These are phyloP conservation scores for Cryomyces minteri DNA, from an alignment of 495 filamentous ascomycete genomes.

Conservation along the genomic window DNA sequence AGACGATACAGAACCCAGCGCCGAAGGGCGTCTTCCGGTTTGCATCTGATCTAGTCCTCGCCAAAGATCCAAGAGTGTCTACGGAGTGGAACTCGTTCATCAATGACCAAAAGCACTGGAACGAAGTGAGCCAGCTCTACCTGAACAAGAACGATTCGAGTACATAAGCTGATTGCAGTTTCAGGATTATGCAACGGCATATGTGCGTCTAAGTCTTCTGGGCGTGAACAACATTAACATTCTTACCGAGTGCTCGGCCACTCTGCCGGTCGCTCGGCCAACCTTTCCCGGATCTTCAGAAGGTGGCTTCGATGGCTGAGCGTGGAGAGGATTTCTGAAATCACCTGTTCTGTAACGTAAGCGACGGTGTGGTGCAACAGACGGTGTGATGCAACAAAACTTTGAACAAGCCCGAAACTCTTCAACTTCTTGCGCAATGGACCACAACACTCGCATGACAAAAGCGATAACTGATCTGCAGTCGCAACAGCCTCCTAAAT, in stretches of 20 bases:
- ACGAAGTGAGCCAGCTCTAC: slow-evolving; percentile 13
- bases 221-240: slow-evolving; percentile 27
- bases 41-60: not conserved
- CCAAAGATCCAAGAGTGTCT: slow-evolving; percentile 18
- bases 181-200: slow-evolving; percentile 23
- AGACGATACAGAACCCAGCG: slow-evolving; percentile 21
- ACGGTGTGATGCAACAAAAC: too few species aligned
- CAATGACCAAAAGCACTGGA: slow-evolving; percentile 18
- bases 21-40: not conserved
- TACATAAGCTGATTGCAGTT: too few species aligned
- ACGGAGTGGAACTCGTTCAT: slow-evolving; percentile 20
- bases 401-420: too few species aligned
- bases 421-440: too few species aligned
- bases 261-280: slow-evolving; percentile 13
- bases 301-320: too few species aligned
- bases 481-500: too few species aligned
- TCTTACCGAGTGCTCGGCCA: slow-evolving; percentile 23
- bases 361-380: too few species aligned
- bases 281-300: not conserved
- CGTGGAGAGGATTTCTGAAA: too few species aligned
- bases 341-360: too few species aligned
- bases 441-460: too few species aligned
- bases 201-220: slow-evolving; percentile 23
- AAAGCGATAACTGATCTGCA: too few species aligned
- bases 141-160: not conserved